Evolutionary conservation across 2,329 filamentous ascomycete species (phyloP).

Genomic region (Fonsecaea pugnacius): DNA sequence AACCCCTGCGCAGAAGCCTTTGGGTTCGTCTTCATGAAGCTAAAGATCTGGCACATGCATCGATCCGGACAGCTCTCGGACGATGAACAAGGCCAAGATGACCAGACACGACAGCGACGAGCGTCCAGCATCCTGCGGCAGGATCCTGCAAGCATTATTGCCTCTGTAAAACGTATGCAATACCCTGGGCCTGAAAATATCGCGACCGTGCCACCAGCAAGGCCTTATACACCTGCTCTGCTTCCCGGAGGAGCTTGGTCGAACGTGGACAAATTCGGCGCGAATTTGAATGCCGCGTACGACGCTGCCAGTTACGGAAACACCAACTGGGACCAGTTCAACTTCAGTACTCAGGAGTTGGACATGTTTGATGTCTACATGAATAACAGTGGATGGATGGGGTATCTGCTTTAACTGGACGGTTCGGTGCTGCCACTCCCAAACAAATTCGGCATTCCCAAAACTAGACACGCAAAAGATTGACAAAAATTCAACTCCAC

Average conservation of each 20-base stretch:
- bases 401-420: slow-evolving; percentile 30
- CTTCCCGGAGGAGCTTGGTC: neutral
- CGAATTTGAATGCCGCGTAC: slow-evolving; percentile 32
- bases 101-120: slow-evolving; percentile 17
- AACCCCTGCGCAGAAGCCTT: slow-evolving; percentile 72
- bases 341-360: slow-evolving; percentile 32
- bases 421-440: neutral
- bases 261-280: slow-evolving; percentile 16
- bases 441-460: too few relatives aligned
- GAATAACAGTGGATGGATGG: slow-evolving; percentile 35
- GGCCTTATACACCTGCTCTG: slow-evolving; percentile 13
- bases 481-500: slow-evolving; percentile 28
- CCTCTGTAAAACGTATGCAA: slow-evolving; percentile 13
- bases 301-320: slow-evolving; percentile 34
- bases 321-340: slow-evolving; percentile 36
- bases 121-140: slow-evolving; percentile 16
- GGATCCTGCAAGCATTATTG: slow-evolving; percentile 13
- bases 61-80: slow-evolving; percentile 48
- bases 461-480: neutral
- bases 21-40: slow-evolving; percentile 69
- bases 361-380: slow-evolving; percentile 35
- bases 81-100: slow-evolving; percentile 24
- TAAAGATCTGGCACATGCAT: slow-evolving; percentile 68
- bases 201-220: neutral
- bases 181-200: neutral